Evolutionary conservation across 2,329 filamentous ascomycete genomes (phyloP), one percentile per base, ranked within the genome.

Genomic region (Ophiostoma sp.): DNA sequence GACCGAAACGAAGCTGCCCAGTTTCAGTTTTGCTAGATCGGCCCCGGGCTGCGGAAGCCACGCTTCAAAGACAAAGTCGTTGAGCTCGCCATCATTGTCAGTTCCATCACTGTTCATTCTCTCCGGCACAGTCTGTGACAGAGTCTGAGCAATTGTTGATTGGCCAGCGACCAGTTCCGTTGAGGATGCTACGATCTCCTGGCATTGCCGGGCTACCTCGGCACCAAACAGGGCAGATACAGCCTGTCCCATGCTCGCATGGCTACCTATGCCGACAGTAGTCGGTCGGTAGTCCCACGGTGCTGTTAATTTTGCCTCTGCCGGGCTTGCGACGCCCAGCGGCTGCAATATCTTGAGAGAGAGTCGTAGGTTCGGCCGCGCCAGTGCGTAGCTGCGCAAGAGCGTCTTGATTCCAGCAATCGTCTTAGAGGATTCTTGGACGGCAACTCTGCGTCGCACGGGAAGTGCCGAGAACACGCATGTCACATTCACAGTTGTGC

Each of bases 321-420:
- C 8, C n/a, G n/a, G 16, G 11, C 4, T 42, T 14, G 41, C 40
- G 8, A 4, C 27, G 7, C 12, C 27, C 27, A 18, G 41, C 12
- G 76, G 78, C 44, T 86, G 85, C 4, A 84, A 73, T 3, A 92
- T 79, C 69, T 82, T 87, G 67, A 92, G 79, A 2, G 80, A 80
- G 41, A 93, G 78, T 70, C 82, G 86, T 44, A 90, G 76, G n/a
- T 81, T 76, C 7, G 88, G 87, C 71, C 88, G 83, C 5, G 89
- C 86, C 65, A 93, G 79, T 4, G 84, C 88, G 77, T 91, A 92
- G 0, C 84, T 79, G 69, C 85, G 81, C 47, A 93, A 76, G 27
- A 90, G 77, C 18, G 82, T 78, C 72, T 84, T 88, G 73, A 91
- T 84, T 64, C 81, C 85, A 2, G 78, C 76, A 5, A 91, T 75